phyloP scores from a whole-genome alignment of 2,329 filamentous ascomycete species.

The Penicillium janthinellum region DNA sequence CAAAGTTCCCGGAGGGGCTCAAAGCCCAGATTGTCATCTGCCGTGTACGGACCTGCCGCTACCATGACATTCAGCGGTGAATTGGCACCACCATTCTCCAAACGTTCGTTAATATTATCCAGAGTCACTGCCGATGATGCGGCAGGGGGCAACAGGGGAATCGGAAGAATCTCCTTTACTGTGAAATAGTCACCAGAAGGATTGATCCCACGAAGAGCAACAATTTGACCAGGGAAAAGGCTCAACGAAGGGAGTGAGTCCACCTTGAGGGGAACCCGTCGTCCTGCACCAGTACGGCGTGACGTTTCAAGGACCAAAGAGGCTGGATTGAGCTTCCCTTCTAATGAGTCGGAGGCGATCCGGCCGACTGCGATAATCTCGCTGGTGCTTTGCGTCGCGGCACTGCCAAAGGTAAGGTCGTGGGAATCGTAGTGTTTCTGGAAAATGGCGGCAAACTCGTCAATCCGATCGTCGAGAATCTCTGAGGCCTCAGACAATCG shows the following conservation, averaged over 20 bases:
- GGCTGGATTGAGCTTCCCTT: slow-evolving; percentile 81
- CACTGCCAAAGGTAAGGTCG: slow-evolving; percentile 81
- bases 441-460: slow-evolving; percentile 77
- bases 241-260: slow-evolving; percentile 69
- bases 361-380: slow-evolving; percentile 89
- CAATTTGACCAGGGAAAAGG: slow-evolving; percentile 93
- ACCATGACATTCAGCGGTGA: slow-evolving; percentile 75
- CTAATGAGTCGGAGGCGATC: slow-evolving; percentile 82
- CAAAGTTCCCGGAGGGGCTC: slow-evolving; percentile 83
- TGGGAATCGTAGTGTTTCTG: slow-evolving; percentile 75
- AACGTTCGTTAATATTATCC: slow-evolving; percentile 67
- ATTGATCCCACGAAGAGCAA: slow-evolving; percentile 84
- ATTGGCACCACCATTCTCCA: slow-evolving; percentile 64
- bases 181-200: slow-evolving; percentile 81
- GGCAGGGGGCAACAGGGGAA: slow-evolving; percentile 73
- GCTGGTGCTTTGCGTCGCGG: slow-evolving; percentile 78
- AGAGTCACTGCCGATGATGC: slow-evolving; percentile 69
- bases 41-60: slow-evolving; percentile 85
- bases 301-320: slow-evolving; percentile 89
- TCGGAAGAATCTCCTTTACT: slow-evolving; percentile 72
- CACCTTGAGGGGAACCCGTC: slow-evolving; percentile 78
- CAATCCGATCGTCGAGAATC: slow-evolving; percentile 91
- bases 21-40: slow-evolving; percentile 89
- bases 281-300: slow-evolving; percentile 76
- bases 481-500: slow-evolving; percentile 90